Percentiles rank a stretch among this genome's conserved stretches.
These are phyloP conservation scores for Aureobasidium sp. DNA, from an alignment of 2,329 filamentous ascomycete species.

Conservation along the genomic window DNA sequence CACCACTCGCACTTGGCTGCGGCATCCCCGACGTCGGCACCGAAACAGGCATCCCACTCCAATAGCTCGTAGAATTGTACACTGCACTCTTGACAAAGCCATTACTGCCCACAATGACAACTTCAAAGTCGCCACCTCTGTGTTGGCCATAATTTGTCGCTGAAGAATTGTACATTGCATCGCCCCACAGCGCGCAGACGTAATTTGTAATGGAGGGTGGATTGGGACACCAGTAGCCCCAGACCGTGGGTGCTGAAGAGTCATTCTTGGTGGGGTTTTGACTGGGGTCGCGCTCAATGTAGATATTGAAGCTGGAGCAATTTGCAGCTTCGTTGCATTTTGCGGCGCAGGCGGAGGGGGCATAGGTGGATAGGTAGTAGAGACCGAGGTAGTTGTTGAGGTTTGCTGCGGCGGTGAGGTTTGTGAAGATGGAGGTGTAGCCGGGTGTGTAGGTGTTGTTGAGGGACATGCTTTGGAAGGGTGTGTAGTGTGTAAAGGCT, in stretches of 20 bases:
- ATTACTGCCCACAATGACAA: slow-evolving; percentile 23
- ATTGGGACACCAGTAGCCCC: slow-evolving; percentile 18
- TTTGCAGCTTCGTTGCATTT: slow-evolving; percentile 15
- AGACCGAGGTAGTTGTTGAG: slow-evolving; percentile 18
- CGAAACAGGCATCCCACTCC: slow-evolving; percentile 19
- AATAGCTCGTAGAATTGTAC: not conserved
- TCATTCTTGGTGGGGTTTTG: slow-evolving; percentile 21
- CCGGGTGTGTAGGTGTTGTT: slow-evolving; percentile 13
- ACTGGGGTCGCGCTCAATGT: slow-evolving; percentile 18
- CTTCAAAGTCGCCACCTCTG: slow-evolving; percentile 22
- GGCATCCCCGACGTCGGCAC: slow-evolving; percentile 22
- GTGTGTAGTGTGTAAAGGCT: slow-evolving; percentile 23
- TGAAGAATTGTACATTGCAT: slow-evolving; percentile 11
- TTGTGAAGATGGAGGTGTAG: slow-evolving; percentile 17
- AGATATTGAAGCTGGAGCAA: slow-evolving; percentile 20
- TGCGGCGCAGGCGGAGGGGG: slow-evolving; percentile 16
- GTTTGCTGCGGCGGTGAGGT: not conserved
- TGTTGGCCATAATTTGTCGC: slow-evolving; percentile 25
- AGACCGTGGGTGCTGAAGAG: slow-evolving; percentile 19
- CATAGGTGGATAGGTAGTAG: slow-evolving; percentile 15
- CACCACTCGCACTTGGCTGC: not conserved
- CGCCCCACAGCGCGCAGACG: slow-evolving; percentile 15
- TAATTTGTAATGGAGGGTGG: slow-evolving; percentile 8
- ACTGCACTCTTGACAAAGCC: slow-evolving; percentile 18
- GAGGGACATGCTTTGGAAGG: slow-evolving; percentile 21